A percentile compares a stretch with the other conserved stretches of the same genome.
These are phyloP conservation scores for Acacia pycnantha DNA, from an alignment of 331 rosid genomes.

Conservation along the genomic window DNA sequence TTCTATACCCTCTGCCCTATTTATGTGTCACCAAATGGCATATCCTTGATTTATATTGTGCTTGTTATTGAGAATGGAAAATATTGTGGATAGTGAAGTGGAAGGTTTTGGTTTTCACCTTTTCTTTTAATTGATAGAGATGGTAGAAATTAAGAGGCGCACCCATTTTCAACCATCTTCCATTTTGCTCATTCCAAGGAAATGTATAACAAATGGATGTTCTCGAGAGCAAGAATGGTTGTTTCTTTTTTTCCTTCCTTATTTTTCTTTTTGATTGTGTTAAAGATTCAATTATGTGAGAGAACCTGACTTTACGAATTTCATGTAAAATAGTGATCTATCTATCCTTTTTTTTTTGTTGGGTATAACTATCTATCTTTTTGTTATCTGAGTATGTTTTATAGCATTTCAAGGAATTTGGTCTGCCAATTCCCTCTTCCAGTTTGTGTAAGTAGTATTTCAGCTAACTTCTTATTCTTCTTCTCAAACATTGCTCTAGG, in stretches of 20 bases:
- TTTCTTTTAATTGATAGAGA: not conserved
- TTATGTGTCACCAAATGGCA: conserved; percentile 16
- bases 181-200: not conserved
- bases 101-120: not conserved
- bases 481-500: conserved; percentile 43
- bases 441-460: not conserved
- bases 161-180: not conserved
- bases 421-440: conserved; percentile 3
- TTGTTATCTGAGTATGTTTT: not conserved
- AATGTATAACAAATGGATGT: not conserved
- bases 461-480: conserved; percentile 17
- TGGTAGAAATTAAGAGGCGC: not conserved
- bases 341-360: not conserved
- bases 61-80: not conserved
- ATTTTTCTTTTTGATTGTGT: not conserved
- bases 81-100: not conserved
- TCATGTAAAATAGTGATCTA: not conserved
- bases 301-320: not conserved
- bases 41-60: not conserved
- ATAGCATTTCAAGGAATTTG: not conserved
- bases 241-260: not conserved
- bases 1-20: conserved; percentile 11
- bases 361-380: not conserved
- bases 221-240: not conserved
- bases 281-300: not conserved